Conservation (phyloP, 169 alveolate genomes). For the Eimeria sp. region DNA sequence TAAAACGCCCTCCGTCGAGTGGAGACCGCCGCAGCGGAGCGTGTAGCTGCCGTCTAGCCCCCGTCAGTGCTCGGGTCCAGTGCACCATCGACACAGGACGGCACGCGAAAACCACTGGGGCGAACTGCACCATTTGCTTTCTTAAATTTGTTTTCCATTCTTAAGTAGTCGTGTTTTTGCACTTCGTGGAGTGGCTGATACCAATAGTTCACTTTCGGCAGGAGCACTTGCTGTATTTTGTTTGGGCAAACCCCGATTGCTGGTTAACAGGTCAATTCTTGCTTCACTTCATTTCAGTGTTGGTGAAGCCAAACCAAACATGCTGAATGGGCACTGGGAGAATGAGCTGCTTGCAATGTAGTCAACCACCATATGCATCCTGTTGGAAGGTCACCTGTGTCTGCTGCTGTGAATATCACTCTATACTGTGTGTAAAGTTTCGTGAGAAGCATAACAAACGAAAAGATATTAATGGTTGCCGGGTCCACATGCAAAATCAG, state of each 20-base stretch:
- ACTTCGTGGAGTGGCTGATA: neutral
- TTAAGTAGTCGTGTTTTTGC: neutral
- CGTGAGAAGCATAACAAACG: neutral
- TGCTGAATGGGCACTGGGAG: neutral
- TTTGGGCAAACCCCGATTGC: neutral
- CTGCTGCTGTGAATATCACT: neutral
- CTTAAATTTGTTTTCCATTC: neutral
- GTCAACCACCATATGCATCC: neutral
- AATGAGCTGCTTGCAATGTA: neutral
- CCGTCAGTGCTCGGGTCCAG: slow-evolving; percentile 41
- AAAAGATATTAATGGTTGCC: neutral
- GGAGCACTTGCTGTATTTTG: too few species aligned
- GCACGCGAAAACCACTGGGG: neutral
- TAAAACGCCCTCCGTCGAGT: neutral
- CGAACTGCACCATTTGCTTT: neutral
- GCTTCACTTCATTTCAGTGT: neutral
- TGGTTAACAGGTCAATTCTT: neutral
- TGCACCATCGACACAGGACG: slow-evolving; percentile 18
- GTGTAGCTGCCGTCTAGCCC: neutral
- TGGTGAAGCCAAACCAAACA: neutral
- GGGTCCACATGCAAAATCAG: neutral
- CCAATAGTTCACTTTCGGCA: neutral
- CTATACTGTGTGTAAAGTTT: neutral
- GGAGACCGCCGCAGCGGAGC: slow-evolving; percentile 39
- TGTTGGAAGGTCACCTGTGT: neutral